phyloP scores from a whole-genome alignment of 331 rosid species.

The Spiraea crenata region DNA sequence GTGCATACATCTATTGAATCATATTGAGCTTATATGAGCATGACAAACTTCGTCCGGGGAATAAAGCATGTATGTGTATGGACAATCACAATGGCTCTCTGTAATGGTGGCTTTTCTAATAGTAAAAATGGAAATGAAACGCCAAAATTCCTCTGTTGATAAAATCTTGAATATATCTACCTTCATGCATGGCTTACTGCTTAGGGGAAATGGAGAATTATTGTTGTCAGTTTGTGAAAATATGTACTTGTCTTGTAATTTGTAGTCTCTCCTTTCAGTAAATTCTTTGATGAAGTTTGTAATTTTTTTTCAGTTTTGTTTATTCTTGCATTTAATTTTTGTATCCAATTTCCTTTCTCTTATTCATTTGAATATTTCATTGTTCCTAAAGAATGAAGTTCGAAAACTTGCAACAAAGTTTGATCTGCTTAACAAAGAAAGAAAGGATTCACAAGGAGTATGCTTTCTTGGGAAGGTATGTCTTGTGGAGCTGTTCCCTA shows the following conservation, averaged over 20 bases:
- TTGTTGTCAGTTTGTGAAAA: background rate
- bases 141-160: background rate
- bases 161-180: background rate
- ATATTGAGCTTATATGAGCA: background rate
- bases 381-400: slow-evolving; percentile 66
- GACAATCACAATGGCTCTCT: background rate
- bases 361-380: slow-evolving; percentile 15
- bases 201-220: background rate
- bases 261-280: too few relatives aligned
- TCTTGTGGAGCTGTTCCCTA: background rate
- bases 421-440: slow-evolving; percentile 82
- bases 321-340: background rate
- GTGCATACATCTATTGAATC: slow-evolving; percentile 4
- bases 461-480: slow-evolving; percentile 96
- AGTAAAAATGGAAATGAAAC: background rate
- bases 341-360: background rate
- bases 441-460: slow-evolving; percentile 98
- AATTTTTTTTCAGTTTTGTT: background rate
- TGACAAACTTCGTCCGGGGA: slow-evolving; percentile 8
- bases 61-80: background rate
- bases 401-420: slow-evolving; percentile 73
- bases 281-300: background rate
- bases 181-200: background rate
- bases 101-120: background rate
- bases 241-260: background rate